These are phyloP conservation scores for Hordeum vulgare DNA, from an alignment of 176 grass and related monocot species.

Conservation along the genomic window DNA sequence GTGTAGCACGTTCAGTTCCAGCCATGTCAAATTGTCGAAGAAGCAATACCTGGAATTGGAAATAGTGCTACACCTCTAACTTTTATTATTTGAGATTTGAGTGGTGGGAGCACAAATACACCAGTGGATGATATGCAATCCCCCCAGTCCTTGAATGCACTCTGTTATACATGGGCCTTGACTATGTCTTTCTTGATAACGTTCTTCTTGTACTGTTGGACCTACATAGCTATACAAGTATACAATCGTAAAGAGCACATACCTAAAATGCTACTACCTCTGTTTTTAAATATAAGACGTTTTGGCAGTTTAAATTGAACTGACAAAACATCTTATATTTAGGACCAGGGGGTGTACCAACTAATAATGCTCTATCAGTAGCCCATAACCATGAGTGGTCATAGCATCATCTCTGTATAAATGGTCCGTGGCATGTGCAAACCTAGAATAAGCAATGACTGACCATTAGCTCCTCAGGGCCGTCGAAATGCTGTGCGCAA, in stretches of 20 bases:
- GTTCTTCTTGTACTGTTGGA: background rate
- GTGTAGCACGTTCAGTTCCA: background rate
- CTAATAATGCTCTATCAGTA: background rate
- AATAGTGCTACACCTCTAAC: background rate
- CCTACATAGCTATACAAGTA: background rate
- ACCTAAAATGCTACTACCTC: background rate
- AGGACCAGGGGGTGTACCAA: background rate
- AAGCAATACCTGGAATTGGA: background rate
- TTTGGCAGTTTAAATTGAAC: too few relatives aligned
- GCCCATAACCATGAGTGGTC: background rate
- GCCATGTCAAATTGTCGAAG: background rate
- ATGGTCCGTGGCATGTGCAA: background rate
- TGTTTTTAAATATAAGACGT: too few relatives aligned
- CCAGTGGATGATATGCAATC: background rate
- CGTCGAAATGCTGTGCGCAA: background rate
- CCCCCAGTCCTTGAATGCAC: background rate
- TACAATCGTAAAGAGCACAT: background rate
- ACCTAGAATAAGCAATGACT: background rate
- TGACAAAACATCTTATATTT: too few relatives aligned
- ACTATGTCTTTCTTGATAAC: background rate
- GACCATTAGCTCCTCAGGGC: background rate
- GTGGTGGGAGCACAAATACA: background rate
- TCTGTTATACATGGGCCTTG: background rate
- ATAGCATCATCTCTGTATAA: background rate
- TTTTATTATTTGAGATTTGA: background rate